Base-by-base conservation (phyloP, 495 filamentous ascomycete genomes). In the Aspergillus affinis region DNA sequence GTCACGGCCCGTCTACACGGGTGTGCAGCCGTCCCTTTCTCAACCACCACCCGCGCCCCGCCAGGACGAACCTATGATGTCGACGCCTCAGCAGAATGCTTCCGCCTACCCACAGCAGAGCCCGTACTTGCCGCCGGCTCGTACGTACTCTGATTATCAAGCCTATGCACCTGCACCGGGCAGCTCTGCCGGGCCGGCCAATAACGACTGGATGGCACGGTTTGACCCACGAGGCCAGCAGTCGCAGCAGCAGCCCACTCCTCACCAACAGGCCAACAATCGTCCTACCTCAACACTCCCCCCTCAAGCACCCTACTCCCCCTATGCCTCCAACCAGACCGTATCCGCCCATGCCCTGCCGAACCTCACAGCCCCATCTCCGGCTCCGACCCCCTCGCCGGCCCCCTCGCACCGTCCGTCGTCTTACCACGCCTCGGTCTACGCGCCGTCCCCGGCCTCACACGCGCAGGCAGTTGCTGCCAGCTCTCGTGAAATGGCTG, bases 161-260 rank as follows among this genome's bases (percentile, higher is more conserved):
- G 61, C 61, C 2, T 78, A 75, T 45, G 66, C 66, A 2, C 56
- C 69, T 32, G 58, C 66, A 8, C 55, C 67, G 21, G 63, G 65
- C 7, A 58, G 68, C 41, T 60, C 74, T 18, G 68, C 63, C 20
- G 51, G 69, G 6, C 61, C 72, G 18, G 66, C 72, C 19, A 77
- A 67, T 51, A 75, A 74, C 56, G 77, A 80, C 57, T 80, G 77
- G 77, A 75, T 80, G 68, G 76, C 75, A 48, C 71, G 75, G 20
- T 79, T 79, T 57, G 77, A 80, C 55, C 77, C 77, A 19, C 61
- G 77, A 27, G 71, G 69, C 18, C 77, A 75, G 55, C 73, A 72
- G 45, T 63, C 58, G 4, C 70, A 64, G 3, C 69, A 63, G n/a
- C 69, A 60, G 48, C 61, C 64, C 19, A 64, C 64, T 52, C 57